Conservation (phyloP, 2,329 filamentous ascomycete species). For the Sclerotiophoma versabilis region DNA sequence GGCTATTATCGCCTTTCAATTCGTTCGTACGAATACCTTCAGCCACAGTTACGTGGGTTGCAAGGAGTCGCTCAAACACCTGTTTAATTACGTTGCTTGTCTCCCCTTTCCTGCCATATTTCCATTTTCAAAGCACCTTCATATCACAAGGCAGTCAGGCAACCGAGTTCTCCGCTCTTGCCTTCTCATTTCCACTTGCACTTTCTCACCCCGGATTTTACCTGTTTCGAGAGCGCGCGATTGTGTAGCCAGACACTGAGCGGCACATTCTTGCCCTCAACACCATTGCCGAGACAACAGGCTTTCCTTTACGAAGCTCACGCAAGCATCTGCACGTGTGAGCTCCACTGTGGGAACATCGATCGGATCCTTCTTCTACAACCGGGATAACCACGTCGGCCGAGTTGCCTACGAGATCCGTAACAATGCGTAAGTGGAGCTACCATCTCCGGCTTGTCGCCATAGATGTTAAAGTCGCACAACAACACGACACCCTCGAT, state of each 20-base stretch:
- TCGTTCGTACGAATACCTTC: conserved; percentile 3
- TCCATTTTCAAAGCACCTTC: conserved; percentile 4
- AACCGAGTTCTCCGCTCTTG: conserved; percentile 1
- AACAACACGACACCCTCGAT: not conserved
- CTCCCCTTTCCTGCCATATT: conserved; percentile 16
- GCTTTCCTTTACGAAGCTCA: not conserved
- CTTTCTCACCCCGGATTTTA: conserved; percentile 7
- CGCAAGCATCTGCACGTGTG: conserved; percentile 7
- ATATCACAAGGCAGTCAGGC: conserved; percentile 9
- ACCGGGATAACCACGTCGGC: conserved; percentile 21
- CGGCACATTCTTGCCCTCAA: conserved; percentile 20
- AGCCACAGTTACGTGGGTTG: conserved; percentile 16
- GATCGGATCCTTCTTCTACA: not conserved
- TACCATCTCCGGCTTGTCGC: conserved; percentile 16
- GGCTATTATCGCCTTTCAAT: conserved; percentile 4
- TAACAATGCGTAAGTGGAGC: conserved; percentile 37
- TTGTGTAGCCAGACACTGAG: conserved; percentile 20
- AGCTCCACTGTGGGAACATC: conserved; percentile 14
- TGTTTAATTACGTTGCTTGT: conserved; percentile 19
- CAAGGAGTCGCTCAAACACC: conserved; percentile 4
- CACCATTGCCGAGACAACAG: conserved; percentile 10
- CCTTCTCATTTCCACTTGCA: conserved; percentile 8
- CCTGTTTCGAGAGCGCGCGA: conserved; percentile 16
- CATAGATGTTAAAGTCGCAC: conserved; percentile 1
- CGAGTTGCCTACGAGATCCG: conserved; percentile 23